phyloP scores from a whole-genome alignment of 805 yeast species.

The Yarrowia divulgata region DNA sequence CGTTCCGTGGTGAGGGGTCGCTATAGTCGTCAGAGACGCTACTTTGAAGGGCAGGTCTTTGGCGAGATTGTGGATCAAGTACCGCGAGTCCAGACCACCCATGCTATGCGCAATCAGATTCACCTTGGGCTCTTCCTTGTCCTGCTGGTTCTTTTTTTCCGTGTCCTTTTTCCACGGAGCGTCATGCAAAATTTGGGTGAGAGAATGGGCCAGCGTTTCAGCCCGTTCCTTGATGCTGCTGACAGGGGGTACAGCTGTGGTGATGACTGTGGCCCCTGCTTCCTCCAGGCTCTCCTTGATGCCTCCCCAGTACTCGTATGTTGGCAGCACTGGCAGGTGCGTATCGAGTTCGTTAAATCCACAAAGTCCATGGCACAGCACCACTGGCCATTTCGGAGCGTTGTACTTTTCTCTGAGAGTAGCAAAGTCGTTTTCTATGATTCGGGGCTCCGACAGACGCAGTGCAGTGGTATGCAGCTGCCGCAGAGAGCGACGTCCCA shows the following conservation, averaged over 20 bases:
- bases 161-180: conserved; percentile 27
- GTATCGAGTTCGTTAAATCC: conserved; percentile 72
- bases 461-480: neutral
- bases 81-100: conserved; percentile 92
- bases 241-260: conserved; percentile 83
- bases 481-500: neutral
- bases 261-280: conserved; percentile 71
- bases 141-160: conserved; percentile 23
- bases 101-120: conserved; percentile 88
- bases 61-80: conserved; percentile 64
- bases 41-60: conserved; percentile 60
- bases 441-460: conserved; percentile 14
- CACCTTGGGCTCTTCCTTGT: conserved; percentile 52
- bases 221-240: conserved; percentile 79
- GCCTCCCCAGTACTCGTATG: conserved; percentile 83
- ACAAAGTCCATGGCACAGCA: conserved; percentile 84
- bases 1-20: conserved; percentile 90
- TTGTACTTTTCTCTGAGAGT: conserved; percentile 54
- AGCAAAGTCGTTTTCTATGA: conserved; percentile 42
- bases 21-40: conserved; percentile 78
- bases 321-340: conserved; percentile 51
- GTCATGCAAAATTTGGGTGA: conserved; percentile 29
- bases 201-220: conserved; percentile 51
- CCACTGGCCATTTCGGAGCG: conserved; percentile 74
- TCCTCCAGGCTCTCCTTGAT: conserved; percentile 65